Evolutionary conservation across 306 rosid species (phyloP), one percentile per base, ranked within the genome.

Genomic region (Psophocarpus tetragonolobus): DNA sequence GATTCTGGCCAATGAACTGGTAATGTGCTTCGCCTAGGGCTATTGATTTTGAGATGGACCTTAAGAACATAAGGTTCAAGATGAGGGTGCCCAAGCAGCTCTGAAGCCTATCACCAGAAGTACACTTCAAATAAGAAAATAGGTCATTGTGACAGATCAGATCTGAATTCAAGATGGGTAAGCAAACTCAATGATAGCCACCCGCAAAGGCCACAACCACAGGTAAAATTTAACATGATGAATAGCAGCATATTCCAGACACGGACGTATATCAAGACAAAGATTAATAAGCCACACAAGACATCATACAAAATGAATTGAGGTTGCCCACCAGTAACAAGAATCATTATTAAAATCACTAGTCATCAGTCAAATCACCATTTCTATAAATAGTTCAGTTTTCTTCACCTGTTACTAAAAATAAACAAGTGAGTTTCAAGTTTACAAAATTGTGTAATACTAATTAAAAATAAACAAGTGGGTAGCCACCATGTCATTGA

Each of bases 41-140:
- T 85, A 71, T 86, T 96, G 80, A 88, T 80, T 87, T 92, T 96
- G 82, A 90, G 93, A 82, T 96, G 91, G 86, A 92, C 84, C 88
- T 88, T 89, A 39, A 86, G 86, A 79, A 91, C 90, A 64, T 91
- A 83, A 81, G 98, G 83, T 87, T 96, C 94, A 84, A 96, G 96
- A 76, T 81, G 87, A 17, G 94, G 91, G 74, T 92, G 93, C 50
- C 83, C 87, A 80, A 96, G 99, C 27, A 96, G 85, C 89, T 91
- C 96, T 1, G 97, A 84, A 54, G 99, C 99, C 99, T 96, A 85
- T 78, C 87, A 85, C 42, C 80, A 80, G 32, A 84, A 44, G 75
- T 45, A 71, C 64, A 79, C 74, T 50, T 82, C 74, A 78, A 67
- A 78, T 87, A 62, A 76, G 88, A 89, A 79, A 83, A 75, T 29